Evolutionary conservation across 2,329 filamentous ascomycete genomes (phyloP), one percentile per base, ranked within the genome.

Genomic region (Periglandula ipomoeae): DNA sequence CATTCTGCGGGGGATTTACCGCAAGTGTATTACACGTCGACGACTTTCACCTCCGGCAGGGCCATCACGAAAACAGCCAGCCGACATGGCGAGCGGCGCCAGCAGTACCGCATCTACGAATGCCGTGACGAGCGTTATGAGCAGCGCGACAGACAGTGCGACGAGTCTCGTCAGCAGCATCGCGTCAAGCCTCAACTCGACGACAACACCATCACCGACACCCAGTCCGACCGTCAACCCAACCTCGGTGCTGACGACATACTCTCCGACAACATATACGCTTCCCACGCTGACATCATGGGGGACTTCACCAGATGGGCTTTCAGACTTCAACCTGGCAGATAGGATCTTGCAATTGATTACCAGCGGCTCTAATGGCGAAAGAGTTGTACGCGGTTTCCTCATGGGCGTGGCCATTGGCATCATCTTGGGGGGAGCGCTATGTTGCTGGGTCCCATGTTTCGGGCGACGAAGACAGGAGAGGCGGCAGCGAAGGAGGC

Each of bases 361-460:
- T 22, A 56, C 53, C 8, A 58, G 57, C 24, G 63, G 62, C 7
- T 61, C 61, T 5, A 59, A 53, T 44, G 60, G 60, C 13, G 63
- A 64, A 38, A 63, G 58, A 52, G 56, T 65, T 10, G 57, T 65
- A 41, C 59, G 60, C 10, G 63, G 62, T 32, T 65, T 66, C 54
- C 54, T 66, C 19, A 60, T 65, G 40, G 64, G 63, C 37, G 53
- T 65, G 23, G 62, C 59, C 1, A 51, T 65, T 20, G 63, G 63
- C 3, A 50, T 65, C 4, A 49, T 62, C 5, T 48, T 65, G n/a
- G 63, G 60, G 38, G 58, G 61, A 46, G 53, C 64, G 39, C 50
- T 61, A 26, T 64, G 63, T 49, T 65, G 63, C 48, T 65, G 63
- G 63, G 56, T 63, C 34, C 63, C 63, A 26, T 65, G 63, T 46